Conservation (phyloP, 495 filamentous ascomycete species). For the Niebla homalea region DNA sequence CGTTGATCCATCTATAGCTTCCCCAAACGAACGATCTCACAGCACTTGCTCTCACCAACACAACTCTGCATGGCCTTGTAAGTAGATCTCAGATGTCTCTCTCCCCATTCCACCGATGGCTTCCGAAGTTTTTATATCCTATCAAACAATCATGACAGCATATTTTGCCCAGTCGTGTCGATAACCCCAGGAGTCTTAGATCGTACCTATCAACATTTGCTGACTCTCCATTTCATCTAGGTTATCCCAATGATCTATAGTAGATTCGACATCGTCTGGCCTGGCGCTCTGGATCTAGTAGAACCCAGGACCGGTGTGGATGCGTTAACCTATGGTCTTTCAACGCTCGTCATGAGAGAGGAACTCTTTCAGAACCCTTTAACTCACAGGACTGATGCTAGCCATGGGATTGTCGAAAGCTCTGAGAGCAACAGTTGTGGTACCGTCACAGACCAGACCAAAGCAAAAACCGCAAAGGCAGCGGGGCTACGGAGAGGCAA, state of each 20-base stretch:
- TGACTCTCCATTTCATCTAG: too few species aligned
- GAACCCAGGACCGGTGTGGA: slow-evolving; percentile 69
- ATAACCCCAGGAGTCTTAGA: too few species aligned
- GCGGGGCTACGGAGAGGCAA: slow-evolving; percentile 45
- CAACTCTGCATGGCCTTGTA: slow-evolving; percentile 61
- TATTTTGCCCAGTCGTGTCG: too few species aligned
- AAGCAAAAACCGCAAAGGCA: slow-evolving; percentile 8
- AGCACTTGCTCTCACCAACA: slow-evolving; percentile 70
- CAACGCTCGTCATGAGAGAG: slow-evolving; percentile 71
- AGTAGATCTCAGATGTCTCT: too few species aligned
- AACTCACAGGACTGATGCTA: not conserved
- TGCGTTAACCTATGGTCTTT: slow-evolving; percentile 80
- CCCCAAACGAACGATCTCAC: slow-evolving; percentile 81
- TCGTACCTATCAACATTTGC: too few species aligned
- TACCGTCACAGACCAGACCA: slow-evolving; percentile 13
- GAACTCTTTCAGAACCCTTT: slow-evolving; percentile 45
- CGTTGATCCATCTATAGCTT: slow-evolving; percentile 39
- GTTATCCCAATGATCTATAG: slow-evolving; percentile 74
- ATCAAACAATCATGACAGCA: too few species aligned
- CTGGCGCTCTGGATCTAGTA: slow-evolving; percentile 49
- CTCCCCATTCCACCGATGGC: too few species aligned
- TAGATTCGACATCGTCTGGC: slow-evolving; percentile 91
- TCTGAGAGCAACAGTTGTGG: slow-evolving; percentile 27
- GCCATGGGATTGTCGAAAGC: slow-evolving; percentile 4
- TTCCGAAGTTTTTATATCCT: too few species aligned